Conservation (phyloP, 768 basidiomycete genomes). For the Omphalotus guepiniiformis region DNA sequence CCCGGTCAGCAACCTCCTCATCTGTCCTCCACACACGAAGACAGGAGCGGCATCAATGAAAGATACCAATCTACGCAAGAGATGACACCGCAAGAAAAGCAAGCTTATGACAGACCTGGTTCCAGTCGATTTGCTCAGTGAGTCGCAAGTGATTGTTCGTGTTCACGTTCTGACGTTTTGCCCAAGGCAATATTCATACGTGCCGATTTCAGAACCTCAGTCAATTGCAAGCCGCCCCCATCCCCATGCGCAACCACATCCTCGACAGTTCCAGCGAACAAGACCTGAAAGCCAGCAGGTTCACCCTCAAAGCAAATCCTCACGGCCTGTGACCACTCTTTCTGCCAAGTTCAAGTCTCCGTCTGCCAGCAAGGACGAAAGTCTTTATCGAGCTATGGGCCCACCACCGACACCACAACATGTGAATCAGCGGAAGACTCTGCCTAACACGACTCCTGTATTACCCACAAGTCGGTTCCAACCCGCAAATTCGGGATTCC, state of each 20-base stretch:
- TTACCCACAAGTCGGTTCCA: conserved; percentile 26
- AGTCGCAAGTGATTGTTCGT: conserved; percentile 10
- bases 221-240: conserved; percentile 33
- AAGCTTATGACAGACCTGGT: conserved; percentile 38
- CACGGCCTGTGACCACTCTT: conserved; percentile 16
- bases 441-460: conserved; percentile 1
- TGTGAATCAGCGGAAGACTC: conserved; percentile 17
- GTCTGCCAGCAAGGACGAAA: not conserved
- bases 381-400: conserved; percentile 36
- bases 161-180: conserved; percentile 3
- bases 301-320: conserved; percentile 11
- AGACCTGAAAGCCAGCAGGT: conserved; percentile 24
- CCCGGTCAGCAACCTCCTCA: conserved; percentile 52
- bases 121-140: conserved; percentile 51
- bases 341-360: conserved; percentile 24
- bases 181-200: conserved; percentile 66
- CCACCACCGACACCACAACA: conserved; percentile 51
- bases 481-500: conserved; percentile 15
- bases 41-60: no score
- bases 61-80: not conserved
- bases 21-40: conserved; percentile 27
- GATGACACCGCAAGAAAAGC: not conserved
- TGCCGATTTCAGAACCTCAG: conserved; percentile 42
- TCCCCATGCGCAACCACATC: conserved; percentile 39
- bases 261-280: conserved; percentile 33